These are phyloP conservation scores for Cryptosporidium sp. DNA, from an alignment of 169 alveolate genomes.

Conservation along the genomic window DNA sequence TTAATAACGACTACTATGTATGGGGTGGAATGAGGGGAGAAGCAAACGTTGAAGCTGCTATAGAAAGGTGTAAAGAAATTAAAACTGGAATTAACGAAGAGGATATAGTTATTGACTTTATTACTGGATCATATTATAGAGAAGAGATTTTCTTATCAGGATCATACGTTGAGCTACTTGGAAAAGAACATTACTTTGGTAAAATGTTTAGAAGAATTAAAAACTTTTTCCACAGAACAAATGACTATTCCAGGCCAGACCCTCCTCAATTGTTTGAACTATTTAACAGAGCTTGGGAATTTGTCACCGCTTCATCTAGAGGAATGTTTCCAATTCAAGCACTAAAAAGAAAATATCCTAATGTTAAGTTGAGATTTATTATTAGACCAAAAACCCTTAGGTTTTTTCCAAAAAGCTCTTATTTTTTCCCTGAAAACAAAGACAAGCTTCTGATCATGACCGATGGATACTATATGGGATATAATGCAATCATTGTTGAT, in stretches of 20 bases:
- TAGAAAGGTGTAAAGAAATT: conserved; percentile 67
- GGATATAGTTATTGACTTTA: conserved; percentile 59
- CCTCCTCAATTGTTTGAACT: conserved; percentile 72
- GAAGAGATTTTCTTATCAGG: conserved; percentile 65
- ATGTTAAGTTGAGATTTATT: conserved; percentile 43
- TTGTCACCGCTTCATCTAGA: conserved; percentile 47
- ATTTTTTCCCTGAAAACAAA: conserved; percentile 42
- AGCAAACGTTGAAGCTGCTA: conserved; percentile 56
- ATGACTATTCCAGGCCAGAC: conserved; percentile 38
- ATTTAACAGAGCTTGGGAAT: conserved; percentile 73
- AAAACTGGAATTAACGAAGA: conserved; percentile 56
- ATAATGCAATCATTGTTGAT: conserved; percentile 48
- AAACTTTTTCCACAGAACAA: conserved; percentile 26
- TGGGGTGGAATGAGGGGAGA: conserved; percentile 76
- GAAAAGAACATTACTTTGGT: conserved; percentile 62
- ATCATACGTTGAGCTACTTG: conserved; percentile 41
- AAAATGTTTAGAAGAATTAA: conserved; percentile 46
- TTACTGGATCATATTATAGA: conserved; percentile 65
- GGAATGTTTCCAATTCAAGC: conserved; percentile 66
- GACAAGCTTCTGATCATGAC: conserved; percentile 57
- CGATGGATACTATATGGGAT: conserved; percentile 62
- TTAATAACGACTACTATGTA: conserved; percentile 44
- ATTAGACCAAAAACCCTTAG: conserved; percentile 64
- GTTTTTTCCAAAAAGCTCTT: conserved; percentile 75
- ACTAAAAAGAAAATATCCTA: conserved; percentile 56